phyloP scores from a whole-genome alignment of 805 yeast species.

The Aciculoconidium aculeatum region DNA sequence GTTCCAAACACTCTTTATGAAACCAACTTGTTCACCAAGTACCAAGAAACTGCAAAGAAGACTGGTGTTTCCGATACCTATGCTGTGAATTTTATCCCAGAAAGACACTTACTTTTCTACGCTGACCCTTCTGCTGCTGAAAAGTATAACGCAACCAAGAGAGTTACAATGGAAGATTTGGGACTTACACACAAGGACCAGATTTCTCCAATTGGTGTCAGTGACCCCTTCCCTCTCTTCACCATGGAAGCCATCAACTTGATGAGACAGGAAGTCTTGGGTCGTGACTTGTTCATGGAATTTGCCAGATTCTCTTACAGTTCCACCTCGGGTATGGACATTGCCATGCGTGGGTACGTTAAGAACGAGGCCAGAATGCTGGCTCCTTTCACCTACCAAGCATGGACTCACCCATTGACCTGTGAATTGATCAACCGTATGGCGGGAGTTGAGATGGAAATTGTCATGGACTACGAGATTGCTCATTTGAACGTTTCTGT shows the following conservation, averaged over 20 bases:
- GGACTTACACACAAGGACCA: constrained; percentile 41
- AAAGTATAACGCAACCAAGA: constrained; percentile 21
- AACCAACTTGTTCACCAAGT: constrained; percentile 26
- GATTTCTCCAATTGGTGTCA: constrained; percentile 50
- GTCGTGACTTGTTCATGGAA: constrained; percentile 39
- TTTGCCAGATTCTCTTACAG: constrained; percentile 38
- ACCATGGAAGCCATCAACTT: constrained; percentile 54
- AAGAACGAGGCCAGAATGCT: constrained; percentile 22
- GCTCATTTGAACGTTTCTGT: constrained; percentile 49
- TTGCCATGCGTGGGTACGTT: constrained; percentile 47
- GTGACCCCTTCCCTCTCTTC: constrained; percentile 56
- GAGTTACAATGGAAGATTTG: constrained; percentile 43
- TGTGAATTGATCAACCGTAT: constrained; percentile 47
- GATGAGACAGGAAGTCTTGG: constrained; percentile 51
- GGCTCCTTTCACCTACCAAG: constrained; percentile 49
- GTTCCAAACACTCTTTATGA: constrained; percentile 29
- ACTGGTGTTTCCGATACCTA: constrained; percentile 7
- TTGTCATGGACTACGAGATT: constrained; percentile 53
- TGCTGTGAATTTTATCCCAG: constrained; percentile 24
- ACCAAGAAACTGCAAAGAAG: constrained; percentile 11
- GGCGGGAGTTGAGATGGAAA: constrained; percentile 54
- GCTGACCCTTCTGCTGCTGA: constrained; percentile 12
- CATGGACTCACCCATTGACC: constrained; percentile 57
- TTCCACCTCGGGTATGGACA: constrained; percentile 47
- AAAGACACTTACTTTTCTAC: constrained; percentile 26